Conservation (phyloP, 1,284 basidiomycete genomes). For the Naganishia sp. region DNA sequence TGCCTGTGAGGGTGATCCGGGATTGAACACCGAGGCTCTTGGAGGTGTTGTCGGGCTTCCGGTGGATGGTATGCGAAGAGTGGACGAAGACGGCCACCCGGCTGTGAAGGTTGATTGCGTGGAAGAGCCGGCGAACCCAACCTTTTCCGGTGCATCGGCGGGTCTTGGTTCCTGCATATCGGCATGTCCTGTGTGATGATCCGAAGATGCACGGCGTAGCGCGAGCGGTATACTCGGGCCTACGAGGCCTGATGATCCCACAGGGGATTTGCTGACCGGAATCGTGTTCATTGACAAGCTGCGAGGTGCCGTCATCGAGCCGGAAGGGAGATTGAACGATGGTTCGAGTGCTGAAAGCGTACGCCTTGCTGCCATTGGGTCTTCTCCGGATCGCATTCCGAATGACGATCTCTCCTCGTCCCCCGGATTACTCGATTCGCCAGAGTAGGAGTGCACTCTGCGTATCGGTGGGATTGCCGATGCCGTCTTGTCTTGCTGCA, state of each 20-base stretch:
- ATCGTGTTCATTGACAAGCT: slow-evolving; percentile 16
- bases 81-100: slow-evolving; percentile 1
- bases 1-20: slow-evolving; percentile 12
- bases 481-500: background rate
- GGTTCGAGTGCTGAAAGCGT: slow-evolving; percentile 6
- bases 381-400: background rate
- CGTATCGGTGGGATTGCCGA: slow-evolving; percentile 6
- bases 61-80: background rate
- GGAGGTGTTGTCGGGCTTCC: slow-evolving; percentile 12
- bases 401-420: background rate
- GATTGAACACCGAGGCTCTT: slow-evolving; percentile 3
- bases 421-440: background rate
- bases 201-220: slow-evolving; percentile 18
- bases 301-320: background rate
- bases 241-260: background rate
- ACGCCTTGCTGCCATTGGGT: background rate
- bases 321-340: background rate
- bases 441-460: slow-evolving; percentile 19
- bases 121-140: background rate
- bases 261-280: background rate
- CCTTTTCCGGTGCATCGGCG: background rate
- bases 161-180: background rate
- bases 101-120: background rate
- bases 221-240: slow-evolving; percentile 25
- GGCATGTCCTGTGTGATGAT: background rate